Percentiles rank a stretch among this genome's conserved stretches.
Conservation (phyloP, 768 basidiomycete genomes). For the Pisolithus microcarpus region DNA sequence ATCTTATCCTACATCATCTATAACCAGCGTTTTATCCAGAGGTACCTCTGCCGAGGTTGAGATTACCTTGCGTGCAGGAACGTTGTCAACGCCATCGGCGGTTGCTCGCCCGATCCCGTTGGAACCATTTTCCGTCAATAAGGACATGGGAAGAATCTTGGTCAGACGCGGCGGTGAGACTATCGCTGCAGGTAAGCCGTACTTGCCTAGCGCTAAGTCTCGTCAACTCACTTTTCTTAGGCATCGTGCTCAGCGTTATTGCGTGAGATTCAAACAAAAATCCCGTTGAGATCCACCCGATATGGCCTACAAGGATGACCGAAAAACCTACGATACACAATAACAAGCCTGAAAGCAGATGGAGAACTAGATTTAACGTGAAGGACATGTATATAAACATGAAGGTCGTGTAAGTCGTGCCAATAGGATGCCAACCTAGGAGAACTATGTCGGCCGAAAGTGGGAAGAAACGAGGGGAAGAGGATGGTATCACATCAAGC, state of each 20-base stretch:
- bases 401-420: not conserved
- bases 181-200: slow-evolving; percentile 71
- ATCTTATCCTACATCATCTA: slow-evolving; percentile 4
- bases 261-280: slow-evolving; percentile 12
- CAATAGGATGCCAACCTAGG: not conserved
- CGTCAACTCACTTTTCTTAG: slow-evolving; percentile 18
- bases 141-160: slow-evolving; percentile 92
- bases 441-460: not conserved
- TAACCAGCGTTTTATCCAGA: slow-evolving; percentile 73
- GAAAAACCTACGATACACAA: no score
- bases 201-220: not conserved
- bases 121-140: slow-evolving; percentile 81
- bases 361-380: not conserved
- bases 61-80: slow-evolving; percentile 59
- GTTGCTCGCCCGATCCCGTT: slow-evolving; percentile 64
- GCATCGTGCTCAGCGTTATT: slow-evolving; percentile 39
- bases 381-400: not conserved
- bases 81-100: slow-evolving; percentile 40
- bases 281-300: slow-evolving; percentile 1
- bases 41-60: slow-evolving; percentile 80
- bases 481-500: not conserved
- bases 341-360: not conserved
- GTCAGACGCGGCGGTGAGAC: slow-evolving; percentile 89
- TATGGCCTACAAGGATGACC: not conserved
- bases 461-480: not conserved